Evolutionary conservation across 148 eudicot species (phyloP), one percentile per base, ranked within the genome.

Genomic region (Camellia sinensis): DNA sequence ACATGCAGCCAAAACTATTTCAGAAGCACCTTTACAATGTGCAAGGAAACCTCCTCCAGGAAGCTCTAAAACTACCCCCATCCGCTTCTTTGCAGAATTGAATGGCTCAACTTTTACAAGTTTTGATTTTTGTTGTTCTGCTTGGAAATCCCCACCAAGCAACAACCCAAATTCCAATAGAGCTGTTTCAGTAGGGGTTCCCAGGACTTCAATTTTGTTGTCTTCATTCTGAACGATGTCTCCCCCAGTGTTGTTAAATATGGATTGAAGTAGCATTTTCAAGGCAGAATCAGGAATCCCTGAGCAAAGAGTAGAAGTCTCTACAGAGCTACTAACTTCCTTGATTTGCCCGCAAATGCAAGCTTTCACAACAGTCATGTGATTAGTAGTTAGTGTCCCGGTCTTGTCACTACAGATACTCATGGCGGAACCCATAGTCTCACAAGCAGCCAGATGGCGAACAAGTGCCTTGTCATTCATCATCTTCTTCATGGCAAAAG

Each of bases 401-500:
- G 97, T 92, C 79, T 92, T 92, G 80, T 92, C 97, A 80, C 97
- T 92, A 75, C 97, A 92, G n/a, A 92, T 92, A 56, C 86, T 89
- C 1, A 94, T 92, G 56, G 97, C 90, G 82, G 97, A 93, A 70
- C 97, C 97, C 97, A 93, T 93, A 65, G 97, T 93, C 81, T 93
- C 97, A 84, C 97, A 93, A 75, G 97, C 93, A 74, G 97, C 94
- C 84, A 93, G 80, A 78, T 93, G 87, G 65, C 97, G 94, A 19
- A 93, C 97, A 74, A 93, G 97, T 80, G 97, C 97, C 81, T 89
- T 91, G 50, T 93, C 97, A 70, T 91, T 93, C 97, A 93, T 93
- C 97, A 93, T 93, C 79, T 93, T 93, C 79, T 93, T 93, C 97
- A 93, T 93, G 78, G 94, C 97, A 86, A 93, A 93, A 65, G 97